These are phyloP conservation scores for Thuidium tamariscinum DNA, from an alignment of 225 moss, liverwort and hornwort species.

Conservation along the genomic window DNA sequence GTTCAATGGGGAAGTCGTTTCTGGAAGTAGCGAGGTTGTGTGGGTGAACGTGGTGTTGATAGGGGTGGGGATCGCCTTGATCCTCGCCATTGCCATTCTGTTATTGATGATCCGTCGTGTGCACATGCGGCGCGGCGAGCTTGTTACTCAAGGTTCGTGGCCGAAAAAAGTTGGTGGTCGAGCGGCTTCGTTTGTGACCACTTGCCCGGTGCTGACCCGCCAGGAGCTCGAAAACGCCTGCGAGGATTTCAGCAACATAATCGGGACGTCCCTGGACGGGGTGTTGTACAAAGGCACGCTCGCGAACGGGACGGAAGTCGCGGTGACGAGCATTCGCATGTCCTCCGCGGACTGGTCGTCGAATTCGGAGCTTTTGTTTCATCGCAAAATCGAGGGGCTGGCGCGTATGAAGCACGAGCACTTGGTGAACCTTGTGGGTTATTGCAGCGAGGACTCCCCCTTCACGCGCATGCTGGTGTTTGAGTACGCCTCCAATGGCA, in stretches of 20 bases:
- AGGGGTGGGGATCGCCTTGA: not conserved
- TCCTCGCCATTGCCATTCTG: constrained; percentile 1
- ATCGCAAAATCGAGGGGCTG: constrained; percentile 56
- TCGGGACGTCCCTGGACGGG: constrained; percentile 56
- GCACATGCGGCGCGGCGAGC: not conserved
- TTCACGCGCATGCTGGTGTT: constrained; percentile 75
- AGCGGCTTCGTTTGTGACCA: constrained; percentile 19
- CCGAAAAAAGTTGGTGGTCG: constrained; percentile 12
- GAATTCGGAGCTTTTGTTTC: constrained; percentile 53
- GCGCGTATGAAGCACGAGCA: constrained; percentile 74
- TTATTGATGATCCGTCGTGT: constrained; percentile 8
- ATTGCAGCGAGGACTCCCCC: constrained; percentile 62
- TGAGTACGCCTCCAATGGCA: constrained; percentile 76
- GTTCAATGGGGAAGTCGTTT: not conserved
- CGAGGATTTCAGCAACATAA: constrained; percentile 82
- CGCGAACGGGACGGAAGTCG: constrained; percentile 48
- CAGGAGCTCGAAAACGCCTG: constrained; percentile 59
- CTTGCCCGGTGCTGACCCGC: constrained; percentile 43
- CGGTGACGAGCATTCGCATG: constrained; percentile 62
- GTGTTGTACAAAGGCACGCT: constrained; percentile 69
- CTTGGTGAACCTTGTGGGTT: constrained; percentile 60
- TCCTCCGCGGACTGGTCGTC: constrained; percentile 49
- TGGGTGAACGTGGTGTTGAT: constrained; percentile 18
- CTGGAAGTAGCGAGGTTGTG: not conserved
- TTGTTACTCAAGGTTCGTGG: constrained; percentile 35